Evolutionary conservation across 2,329 filamentous ascomycete genomes (phyloP), one percentile per base, ranked within the genome.

Genomic region (Samsoniella hepiali): DNA sequence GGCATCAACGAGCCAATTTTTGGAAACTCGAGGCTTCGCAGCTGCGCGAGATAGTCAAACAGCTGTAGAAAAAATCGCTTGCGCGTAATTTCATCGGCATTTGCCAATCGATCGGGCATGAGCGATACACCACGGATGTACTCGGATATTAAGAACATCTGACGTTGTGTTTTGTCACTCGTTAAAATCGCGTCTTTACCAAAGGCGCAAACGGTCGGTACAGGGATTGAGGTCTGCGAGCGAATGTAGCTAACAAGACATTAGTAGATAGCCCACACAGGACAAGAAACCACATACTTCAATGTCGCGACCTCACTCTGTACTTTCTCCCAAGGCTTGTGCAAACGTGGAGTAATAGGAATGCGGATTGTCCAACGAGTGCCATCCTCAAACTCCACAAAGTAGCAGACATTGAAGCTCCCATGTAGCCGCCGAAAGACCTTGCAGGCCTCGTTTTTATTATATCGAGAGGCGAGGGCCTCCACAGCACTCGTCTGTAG

Each of bases 221-320:
- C 64, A 13, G 68, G 70, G 31, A 72, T 69, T 3, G 22, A 53
- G 1, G 69, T 72, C 6, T 68, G 65, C 15, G 42, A 42, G 49
- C 67, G 50, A 11, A 72, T 58, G 55, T 69, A 71, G 54, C 70
- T 70, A 3, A 7, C 22, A 22, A 22, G 22, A 22, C 22, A 22
- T 22, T 22, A 22, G 22, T 22, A 22, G 22, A 22, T 22, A 22
- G 22, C 22, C 22, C 22, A 22, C 22, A 22, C 22, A 22, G 22
- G 22, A 22, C 22, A 22, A 22, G 22, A 22, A 22, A 22, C 22
- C 22, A 22, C 22, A 22, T 56, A 69, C 68, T 66, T 59, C 29
- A 72, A 64, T 3, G 70, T 72, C 1, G 68, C 58, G 13, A 72
- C 69, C 55, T 73, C 70, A 44, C 69, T 72, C 51, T 67, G 56